Conservation (phyloP, 257 asterid species). For the Penstemon barbatus region DNA sequence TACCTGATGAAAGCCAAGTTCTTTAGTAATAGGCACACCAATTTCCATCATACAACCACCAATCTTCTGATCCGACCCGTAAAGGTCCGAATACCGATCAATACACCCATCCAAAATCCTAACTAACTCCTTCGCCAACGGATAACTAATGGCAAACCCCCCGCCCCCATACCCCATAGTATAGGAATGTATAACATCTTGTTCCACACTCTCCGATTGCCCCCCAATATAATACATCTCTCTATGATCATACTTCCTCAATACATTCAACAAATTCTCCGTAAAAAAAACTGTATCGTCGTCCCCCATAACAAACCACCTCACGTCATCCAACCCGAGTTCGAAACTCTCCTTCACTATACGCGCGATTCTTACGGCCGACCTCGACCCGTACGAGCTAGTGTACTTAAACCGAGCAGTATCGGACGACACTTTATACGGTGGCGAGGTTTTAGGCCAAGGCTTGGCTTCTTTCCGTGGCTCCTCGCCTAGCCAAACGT, state of each 20-base stretch:
- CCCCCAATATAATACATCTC: slow-evolving; percentile 79
- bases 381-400: slow-evolving; percentile 55
- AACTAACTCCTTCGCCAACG: slow-evolving; percentile 71
- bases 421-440: slow-evolving; percentile 52
- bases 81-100: slow-evolving; percentile 59
- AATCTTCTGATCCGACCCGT: slow-evolving; percentile 80
- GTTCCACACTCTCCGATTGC: slow-evolving; percentile 85
- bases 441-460: slow-evolving; percentile 58
- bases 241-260: slow-evolving; percentile 59
- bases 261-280: slow-evolving; percentile 59
- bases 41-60: slow-evolving; percentile 69
- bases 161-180: slow-evolving; percentile 90
- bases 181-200: slow-evolving; percentile 64
- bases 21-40: slow-evolving; percentile 73
- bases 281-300: slow-evolving; percentile 81
- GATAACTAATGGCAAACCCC: slow-evolving; percentile 80
- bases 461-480: slow-evolving; percentile 25
- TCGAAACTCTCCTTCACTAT: slow-evolving; percentile 71
- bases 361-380: slow-evolving; percentile 72
- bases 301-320: slow-evolving; percentile 99
- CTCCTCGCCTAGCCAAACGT: slow-evolving; percentile 65
- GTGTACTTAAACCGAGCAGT: slow-evolving; percentile 62
- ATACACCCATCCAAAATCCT: slow-evolving; percentile 70
- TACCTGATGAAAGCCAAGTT: slow-evolving; percentile 94
- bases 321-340: slow-evolving; percentile 41